These are phyloP conservation scores for Dactylellina haptotyla DNA, from an alignment of 2,329 filamentous ascomycete species.

Conservation along the genomic window DNA sequence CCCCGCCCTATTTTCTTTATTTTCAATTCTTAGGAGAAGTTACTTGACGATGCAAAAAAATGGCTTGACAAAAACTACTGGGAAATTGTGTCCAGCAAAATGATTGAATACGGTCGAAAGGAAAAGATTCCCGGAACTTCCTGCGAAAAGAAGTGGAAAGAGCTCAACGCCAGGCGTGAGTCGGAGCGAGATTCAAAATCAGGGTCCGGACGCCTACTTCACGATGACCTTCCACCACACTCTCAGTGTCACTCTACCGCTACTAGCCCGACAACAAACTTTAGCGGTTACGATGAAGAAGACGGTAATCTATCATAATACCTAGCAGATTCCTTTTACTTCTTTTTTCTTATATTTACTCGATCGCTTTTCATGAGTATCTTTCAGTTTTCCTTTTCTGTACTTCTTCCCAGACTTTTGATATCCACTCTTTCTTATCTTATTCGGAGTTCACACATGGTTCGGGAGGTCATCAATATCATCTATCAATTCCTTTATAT, in stretches of 20 bases:
- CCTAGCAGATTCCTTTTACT: no score
- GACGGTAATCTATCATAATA: constrained; percentile 21
- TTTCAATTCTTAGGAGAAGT: constrained; percentile 57
- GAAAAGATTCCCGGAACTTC: constrained; percentile 60
- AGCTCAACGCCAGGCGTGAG: constrained; percentile 56
- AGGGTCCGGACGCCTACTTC: constrained; percentile 42
- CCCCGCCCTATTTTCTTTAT: constrained; percentile 22
- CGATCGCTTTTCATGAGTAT: not conserved
- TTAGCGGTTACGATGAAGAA: constrained; percentile 40
- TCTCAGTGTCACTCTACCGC: constrained; percentile 33
- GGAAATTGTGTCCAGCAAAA: constrained; percentile 59
- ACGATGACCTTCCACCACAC: constrained; percentile 35
- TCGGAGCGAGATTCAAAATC: constrained; percentile 33
- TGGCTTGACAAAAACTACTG: constrained; percentile 59
- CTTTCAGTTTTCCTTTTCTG: no score
- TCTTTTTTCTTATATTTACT: not conserved
- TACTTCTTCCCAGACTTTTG: no score
- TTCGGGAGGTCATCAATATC: no score
- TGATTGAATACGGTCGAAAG: constrained; percentile 59
- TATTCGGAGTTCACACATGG: no score
- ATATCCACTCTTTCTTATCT: no score
- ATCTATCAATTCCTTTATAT: no score
- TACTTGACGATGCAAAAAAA: constrained; percentile 59
- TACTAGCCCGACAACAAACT: constrained; percentile 33
- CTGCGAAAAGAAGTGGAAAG: constrained; percentile 60